Evolutionary conservation across 805 yeast genomes (phyloP), one percentile per base, ranked within the genome.

Genomic region (Candida palmyrensis): DNA sequence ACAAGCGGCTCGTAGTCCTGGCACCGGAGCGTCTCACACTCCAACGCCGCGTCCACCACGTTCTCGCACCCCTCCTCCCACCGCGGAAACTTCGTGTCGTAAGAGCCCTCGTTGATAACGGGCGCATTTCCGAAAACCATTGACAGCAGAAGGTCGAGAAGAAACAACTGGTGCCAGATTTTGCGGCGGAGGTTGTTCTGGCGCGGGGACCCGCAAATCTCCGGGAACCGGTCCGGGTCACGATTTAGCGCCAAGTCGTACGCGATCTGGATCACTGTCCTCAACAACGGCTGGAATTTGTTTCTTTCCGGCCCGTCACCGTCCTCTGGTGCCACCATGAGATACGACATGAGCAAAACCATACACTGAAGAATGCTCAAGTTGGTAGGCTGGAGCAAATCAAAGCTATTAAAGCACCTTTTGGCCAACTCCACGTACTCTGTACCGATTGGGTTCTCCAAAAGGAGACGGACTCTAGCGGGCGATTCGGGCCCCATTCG

Each of bases 221-320:
- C 44, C 2, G 26, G 23, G 25, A 35, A 35, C 4, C 20, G n/a
- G 18, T 24, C 29, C 4, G 49, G 49, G 21, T 41, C 47, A 17
- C 49, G 29, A 20, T 45, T 40, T 18, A 45, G 41, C 10, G 46
- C 48, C 11, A 40, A 28, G 16, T 36, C 25, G 27, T 37, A 34
- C 2, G 41, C 48, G 40, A 42, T 44, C 28, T 42, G 48, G 11
- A 42, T 33, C 21, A 45, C 18, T 9, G 40, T 35, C 3, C 48
- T 46, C 18, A 37, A 36, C 28, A 39, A 40, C 19, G 42, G 37
- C 30, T 38, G 48, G 35, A 33, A 40, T 27, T 36, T 33, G 31
- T 44, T 43, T 6, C 45, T 31, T 8, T 35, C 39, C 6, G 48
- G 48, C 6, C 49, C 49, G 9, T 45, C 49, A 5, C 42, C 30